Base-by-base conservation (phyloP, 345 rosid genomes). In the Dipteronia sinensis region DNA sequence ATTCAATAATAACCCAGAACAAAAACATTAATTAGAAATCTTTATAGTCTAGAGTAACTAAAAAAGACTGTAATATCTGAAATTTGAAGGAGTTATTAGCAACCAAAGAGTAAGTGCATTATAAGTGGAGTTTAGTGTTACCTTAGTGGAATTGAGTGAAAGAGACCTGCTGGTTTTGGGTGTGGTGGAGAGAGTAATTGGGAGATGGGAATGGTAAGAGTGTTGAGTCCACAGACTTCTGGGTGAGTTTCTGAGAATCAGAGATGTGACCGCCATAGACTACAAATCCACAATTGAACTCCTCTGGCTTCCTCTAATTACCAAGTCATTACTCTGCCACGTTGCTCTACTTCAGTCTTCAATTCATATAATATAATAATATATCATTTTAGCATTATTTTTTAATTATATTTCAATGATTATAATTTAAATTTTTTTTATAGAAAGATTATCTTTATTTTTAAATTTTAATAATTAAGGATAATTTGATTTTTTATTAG, bases 261-360 rank as follows among this genome's bases (percentile, higher is more conserved):
- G 73, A 77, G 81, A 76, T 80, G 77, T 79, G 83, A 34, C 38
- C 38, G 92, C 89, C 93, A 86, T 91, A 61, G 74, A 58, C n/a
- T 42, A 19, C 62, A 56, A 2, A 19, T 12, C 16, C 6, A 17
- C 22, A 56, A 56, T 17, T 17, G n/a, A 7, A 5, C 6, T 34
- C 61, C 2, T 63, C 17, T 27, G 0, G 16, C 19, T 63, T 46
- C 58, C 23, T 20, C 13, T 31, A 3, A 75, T 46, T 65, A 51
- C 71, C 16, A 34, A 51, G 53, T n/a, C 47, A 51, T 31, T 1
- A 69, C 2, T 66, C 19, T 66, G 78, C 78, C 78, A 75, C 63
- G 77, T 74, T 19, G 71, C 49, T 25, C 7, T 25, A 11, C 70
- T 34, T 34, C 38, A 4, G 4, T 34, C 70, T 4, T 34, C 38